Evolutionary conservation across 345 rosid genomes (phyloP).

Genomic region (Lepidium aucheri): DNA sequence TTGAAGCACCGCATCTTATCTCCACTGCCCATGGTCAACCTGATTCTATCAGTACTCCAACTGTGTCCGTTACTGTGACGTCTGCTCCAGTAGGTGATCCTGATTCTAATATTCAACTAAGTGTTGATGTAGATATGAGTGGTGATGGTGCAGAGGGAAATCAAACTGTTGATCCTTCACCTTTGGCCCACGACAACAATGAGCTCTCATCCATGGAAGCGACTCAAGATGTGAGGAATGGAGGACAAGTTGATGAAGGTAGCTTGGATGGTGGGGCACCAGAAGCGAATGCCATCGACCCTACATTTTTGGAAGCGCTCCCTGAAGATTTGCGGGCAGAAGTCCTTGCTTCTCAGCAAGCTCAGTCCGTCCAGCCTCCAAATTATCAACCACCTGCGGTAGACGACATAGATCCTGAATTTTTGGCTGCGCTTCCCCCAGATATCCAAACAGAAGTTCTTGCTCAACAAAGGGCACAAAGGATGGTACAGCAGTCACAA

Average conservation of each 20-base stretch:
- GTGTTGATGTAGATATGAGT: conserved; percentile 76
- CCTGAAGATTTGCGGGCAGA: conserved; percentile 93
- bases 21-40: conserved; percentile 36
- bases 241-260: conserved; percentile 35
- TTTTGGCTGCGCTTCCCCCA: conserved; percentile 97
- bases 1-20: conserved; percentile 34
- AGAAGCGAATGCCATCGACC: conserved; percentile 76
- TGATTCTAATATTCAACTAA: conserved; percentile 29
- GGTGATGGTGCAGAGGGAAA: conserved; percentile 47
- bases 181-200: conserved; percentile 32
- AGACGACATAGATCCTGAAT: conserved; percentile 94
- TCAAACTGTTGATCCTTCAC: conserved; percentile 40
- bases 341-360: conserved; percentile 96
- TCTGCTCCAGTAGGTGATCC: conserved; percentile 28
- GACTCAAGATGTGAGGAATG: conserved; percentile 7
- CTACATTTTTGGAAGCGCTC: conserved; percentile 90
- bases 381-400: conserved; percentile 77
- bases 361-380: conserved; percentile 87
- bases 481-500: conserved; percentile 82
- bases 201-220: conserved; percentile 38
- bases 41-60: conserved; percentile 34
- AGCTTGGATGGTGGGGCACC: conserved; percentile 51
- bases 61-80: conserved; percentile 29
- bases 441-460: conserved; percentile 98
- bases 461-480: conserved; percentile 96